Evolutionary conservation across 805 yeast species (phyloP), one percentile per base, ranked within the genome.

Genomic region (Starmerella scarabaei): DNA sequence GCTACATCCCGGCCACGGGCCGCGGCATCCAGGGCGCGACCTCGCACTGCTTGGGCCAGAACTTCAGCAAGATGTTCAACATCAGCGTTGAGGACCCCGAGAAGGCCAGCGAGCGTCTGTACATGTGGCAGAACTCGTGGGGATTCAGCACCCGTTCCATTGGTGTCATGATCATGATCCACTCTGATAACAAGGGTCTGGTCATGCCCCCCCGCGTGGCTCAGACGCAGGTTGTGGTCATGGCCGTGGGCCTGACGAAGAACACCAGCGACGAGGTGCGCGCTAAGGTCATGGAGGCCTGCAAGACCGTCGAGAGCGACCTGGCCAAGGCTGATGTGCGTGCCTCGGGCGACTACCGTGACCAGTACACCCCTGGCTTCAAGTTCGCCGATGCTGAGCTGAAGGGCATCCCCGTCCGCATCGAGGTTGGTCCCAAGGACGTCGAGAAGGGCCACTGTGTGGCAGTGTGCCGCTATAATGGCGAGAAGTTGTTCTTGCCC

Each of bases 11-110:
- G 53, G 82, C 95, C 47, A 91, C 97, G 41, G 99, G 99, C 55
- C 82, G 99, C 71, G 99, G 97, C 72, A 91, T 91, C 54, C 99
- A 91, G 68, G 98, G 97, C 65, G 99, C 88, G 45, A 91, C 99
- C 28, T 85, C 96, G 29, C 99, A 91, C 68, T 91, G 86, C 61
- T 70, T 91, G 61, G 99, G 99, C 53, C 93, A 84, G 64, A 91
- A 91, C 73, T 91, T 91, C 70, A 86, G 97, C 52, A 88, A 86
- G 68, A 91, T 91, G 99, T 91, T 91, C 67, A 80, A 83, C 67
- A 84, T 91, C 52, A 67, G 80, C 30, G 98, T 93, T 37, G 98
- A 91, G 67, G 82, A 84, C 63, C 99, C 99, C 52, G 80, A 80
- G 44, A 94, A 94, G 38, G 93, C 82, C 45, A 76, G 80, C 59